Evolutionary conservation across 306 rosid species (phyloP).

Genomic region (Sphenostylis stenocarpa): DNA sequence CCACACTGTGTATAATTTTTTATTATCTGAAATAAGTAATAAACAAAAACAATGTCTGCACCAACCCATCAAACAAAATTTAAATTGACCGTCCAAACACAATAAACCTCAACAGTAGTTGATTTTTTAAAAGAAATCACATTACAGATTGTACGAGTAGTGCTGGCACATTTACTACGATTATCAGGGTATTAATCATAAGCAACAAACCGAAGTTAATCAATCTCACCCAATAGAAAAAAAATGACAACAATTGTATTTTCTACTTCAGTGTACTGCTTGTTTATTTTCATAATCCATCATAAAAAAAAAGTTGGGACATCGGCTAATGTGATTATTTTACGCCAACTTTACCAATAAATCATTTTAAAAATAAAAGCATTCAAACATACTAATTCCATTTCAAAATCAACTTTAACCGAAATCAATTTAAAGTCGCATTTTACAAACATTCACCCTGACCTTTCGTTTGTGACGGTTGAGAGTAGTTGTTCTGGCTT

Average conservation of each 20-base stretch:
- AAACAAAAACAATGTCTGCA: not conserved
- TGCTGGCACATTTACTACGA: not conserved
- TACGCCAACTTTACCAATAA: not conserved
- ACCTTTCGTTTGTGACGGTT: conserved; percentile 6
- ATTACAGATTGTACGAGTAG: not conserved
- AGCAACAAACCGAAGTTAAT: not conserved
- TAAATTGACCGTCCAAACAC: not conserved
- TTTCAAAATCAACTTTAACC: not conserved
- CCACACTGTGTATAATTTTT: not conserved
- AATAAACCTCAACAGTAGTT: not conserved
- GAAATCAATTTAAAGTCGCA: too few relatives aligned
- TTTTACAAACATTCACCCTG: not conserved
- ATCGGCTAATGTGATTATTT: not conserved
- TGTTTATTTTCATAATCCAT: not conserved
- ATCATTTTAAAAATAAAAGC: not conserved
- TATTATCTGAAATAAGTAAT: not conserved
- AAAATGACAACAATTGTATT: not conserved
- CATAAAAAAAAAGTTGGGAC: not conserved
- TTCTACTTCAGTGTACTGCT: not conserved
- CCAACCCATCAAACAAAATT: not conserved
- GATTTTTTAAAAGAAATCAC: not conserved
- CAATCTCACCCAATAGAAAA: not conserved
- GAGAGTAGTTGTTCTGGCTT: not conserved
- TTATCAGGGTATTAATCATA: not conserved
- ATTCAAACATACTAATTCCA: not conserved